Evolutionary conservation across 169 alveolate genomes (phyloP), one percentile per base, ranked within the genome.

Genomic region (Eimeria sp.): DNA sequence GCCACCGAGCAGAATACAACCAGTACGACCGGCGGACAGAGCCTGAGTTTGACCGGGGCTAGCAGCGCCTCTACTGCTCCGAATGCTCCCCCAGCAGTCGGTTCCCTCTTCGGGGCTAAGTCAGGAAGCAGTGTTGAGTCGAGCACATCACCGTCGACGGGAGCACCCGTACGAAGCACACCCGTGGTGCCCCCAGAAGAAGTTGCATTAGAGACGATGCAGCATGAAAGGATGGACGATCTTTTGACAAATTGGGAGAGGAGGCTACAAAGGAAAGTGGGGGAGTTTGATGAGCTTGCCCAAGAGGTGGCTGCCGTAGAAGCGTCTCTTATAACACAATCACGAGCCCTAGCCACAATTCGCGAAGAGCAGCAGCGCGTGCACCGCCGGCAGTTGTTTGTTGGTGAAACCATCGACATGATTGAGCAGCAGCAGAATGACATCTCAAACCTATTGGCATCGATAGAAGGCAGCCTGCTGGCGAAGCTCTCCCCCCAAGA

Each of bases 221-320:
- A 94, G 94, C 96, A 94, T 65, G 96, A 94, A 80, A 54, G 93
- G 45, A 65, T 94, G 90, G 96, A 94, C 57, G 96, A 94, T 7
- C 63, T 94, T 5, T 57, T 94, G 73, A 82, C 90, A 25, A 94
- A 72, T 45, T 94, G 96, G 96, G 96, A 94, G 51, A 82, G 80
- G 96, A 40, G 96, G 89, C 94, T 94, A 63, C 90, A 94, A 82
- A 61, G 96, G 34, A 88, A 89, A 14, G 96, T 84, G 54, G 92
- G 94, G 72, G 94, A 82, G 78, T 94, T 94, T 87, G 91, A 82
- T 25, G 94, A 82, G 70, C 94, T 94, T 34, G 93, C 89, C 27
- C 94, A 94, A 70, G 96, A 94, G 63, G 96, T 94, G 54, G 96
- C 84, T 51, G 57, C 87, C 18, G 96, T 94, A 16, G 96, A 94